A percentile compares a stretch with the other conserved stretches of the same genome.
phyloP scores from a whole-genome alignment of 805 yeast species.

The Candida krabiensis region DNA sequence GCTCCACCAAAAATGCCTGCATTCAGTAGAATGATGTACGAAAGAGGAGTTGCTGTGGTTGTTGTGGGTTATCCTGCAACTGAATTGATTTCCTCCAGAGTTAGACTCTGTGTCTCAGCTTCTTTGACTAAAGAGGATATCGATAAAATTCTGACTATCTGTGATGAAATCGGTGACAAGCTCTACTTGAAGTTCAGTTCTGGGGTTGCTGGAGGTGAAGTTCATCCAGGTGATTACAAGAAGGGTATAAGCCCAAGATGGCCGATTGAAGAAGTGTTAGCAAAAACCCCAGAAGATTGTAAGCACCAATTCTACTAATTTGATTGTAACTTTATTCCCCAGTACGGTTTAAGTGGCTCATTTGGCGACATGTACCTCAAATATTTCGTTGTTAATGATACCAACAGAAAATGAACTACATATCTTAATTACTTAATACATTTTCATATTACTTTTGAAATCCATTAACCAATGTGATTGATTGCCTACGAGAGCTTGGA shows the following conservation, averaged over 20 bases:
- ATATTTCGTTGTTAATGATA: no score
- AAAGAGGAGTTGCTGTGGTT: conserved; percentile 85
- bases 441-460: no score
- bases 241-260: conserved; percentile 66
- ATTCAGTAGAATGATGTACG: conserved; percentile 77
- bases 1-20: conserved; percentile 96
- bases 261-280: conserved; percentile 75
- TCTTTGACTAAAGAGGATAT: conserved; percentile 93
- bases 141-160: conserved; percentile 70
- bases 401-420: no score
- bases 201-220: conserved; percentile 67
- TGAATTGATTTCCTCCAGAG: conserved; percentile 84
- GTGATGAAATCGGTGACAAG: conserved; percentile 77
- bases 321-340: neutral
- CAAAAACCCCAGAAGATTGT: conserved; percentile 68
- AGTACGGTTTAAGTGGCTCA: neutral
- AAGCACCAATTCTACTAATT: conserved; percentile 25
- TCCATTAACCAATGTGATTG: no score
- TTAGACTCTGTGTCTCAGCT: conserved; percentile 88
- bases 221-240: conserved; percentile 52
- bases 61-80: conserved; percentile 98
- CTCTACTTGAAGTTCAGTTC: conserved; percentile 74
- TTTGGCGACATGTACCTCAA: no score
- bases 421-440: no score
- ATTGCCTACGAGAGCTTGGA: no score